These are phyloP conservation scores for Colletotrichum sp. DNA, from an alignment of 2,329 filamentous ascomycete species.

Conservation along the genomic window DNA sequence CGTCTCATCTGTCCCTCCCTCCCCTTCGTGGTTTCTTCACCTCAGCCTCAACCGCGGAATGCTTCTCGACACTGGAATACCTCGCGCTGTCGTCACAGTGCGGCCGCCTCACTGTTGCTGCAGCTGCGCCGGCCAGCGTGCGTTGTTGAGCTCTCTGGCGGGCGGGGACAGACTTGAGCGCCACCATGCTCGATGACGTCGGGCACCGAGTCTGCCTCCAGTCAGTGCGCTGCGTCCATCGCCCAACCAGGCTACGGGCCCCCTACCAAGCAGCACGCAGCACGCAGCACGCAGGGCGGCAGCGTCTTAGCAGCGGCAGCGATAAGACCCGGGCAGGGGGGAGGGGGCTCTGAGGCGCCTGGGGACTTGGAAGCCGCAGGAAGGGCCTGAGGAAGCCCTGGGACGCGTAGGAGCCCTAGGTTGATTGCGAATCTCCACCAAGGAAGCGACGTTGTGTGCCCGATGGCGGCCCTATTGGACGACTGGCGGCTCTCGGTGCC, in stretches of 20 bases:
- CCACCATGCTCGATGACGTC: slow-evolving; percentile 21
- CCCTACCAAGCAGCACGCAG: neutral
- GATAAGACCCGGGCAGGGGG: neutral
- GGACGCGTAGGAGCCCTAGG: neutral
- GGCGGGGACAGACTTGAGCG: slow-evolving; percentile 10
- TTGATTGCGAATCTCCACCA: slow-evolving; percentile 1
- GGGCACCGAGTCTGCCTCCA: slow-evolving; percentile 4
- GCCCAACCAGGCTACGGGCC: slow-evolving; percentile 4
- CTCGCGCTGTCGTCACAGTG: neutral
- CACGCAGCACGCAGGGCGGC: neutral
- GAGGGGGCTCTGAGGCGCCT: neutral
- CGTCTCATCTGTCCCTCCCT: neutral
- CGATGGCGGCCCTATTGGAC: slow-evolving; percentile 18
- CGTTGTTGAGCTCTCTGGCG: neutral
- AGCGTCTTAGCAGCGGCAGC: neutral
- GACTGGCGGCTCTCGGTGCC: neutral
- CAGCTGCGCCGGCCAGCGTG: neutral
- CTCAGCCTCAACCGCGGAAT: neutral
- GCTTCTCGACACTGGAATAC: neutral
- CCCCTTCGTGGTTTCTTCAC: neutral
- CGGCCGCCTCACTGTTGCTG: neutral
- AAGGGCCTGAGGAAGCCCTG: neutral
- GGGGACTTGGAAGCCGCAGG: neutral
- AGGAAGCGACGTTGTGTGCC: neutral
- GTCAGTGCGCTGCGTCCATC: neutral